These are phyloP conservation scores for Murraya paniculata DNA, from an alignment of 345 rosid species.

Conservation along the genomic window DNA sequence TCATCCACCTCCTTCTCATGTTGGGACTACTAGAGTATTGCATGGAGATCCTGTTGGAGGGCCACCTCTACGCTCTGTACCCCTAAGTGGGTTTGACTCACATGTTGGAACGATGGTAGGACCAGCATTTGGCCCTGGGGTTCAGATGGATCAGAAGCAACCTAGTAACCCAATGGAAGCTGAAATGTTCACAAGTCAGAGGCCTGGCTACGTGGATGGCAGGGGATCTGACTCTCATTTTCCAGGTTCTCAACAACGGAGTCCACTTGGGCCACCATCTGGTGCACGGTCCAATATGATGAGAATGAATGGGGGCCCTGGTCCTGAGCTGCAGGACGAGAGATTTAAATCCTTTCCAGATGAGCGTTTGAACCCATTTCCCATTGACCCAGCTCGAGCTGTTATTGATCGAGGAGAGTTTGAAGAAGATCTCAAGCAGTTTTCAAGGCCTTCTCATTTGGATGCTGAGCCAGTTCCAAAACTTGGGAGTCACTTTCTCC, in stretches of 20 bases:
- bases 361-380: constrained; percentile 32
- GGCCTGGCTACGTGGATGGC: constrained; percentile 34
- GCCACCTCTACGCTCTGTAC: constrained; percentile 6
- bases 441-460: constrained; percentile 38
- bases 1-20: constrained; percentile 13
- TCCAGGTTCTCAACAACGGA: constrained; percentile 16
- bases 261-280: constrained; percentile 27
- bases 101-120: constrained; percentile 19
- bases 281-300: constrained; percentile 22
- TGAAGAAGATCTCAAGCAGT: constrained; percentile 46
- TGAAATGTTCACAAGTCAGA: constrained; percentile 25
- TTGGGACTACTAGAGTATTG: constrained; percentile 18
- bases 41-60: constrained; percentile 27
- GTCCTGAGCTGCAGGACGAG: constrained; percentile 29
- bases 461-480: constrained; percentile 34
- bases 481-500: constrained; percentile 33
- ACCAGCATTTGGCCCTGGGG: constrained; percentile 27
- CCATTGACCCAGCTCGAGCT: constrained; percentile 29
- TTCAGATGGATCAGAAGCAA: constrained; percentile 19
- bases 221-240: constrained; percentile 29
- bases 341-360: constrained; percentile 36
- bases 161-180: constrained; percentile 24
- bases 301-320: constrained; percentile 38
- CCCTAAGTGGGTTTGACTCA: constrained; percentile 22
- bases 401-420: constrained; percentile 33